Evolutionary conservation across 495 filamentous ascomycete species (phyloP).

Genomic region (Chaetomidium leptoderma): DNA sequence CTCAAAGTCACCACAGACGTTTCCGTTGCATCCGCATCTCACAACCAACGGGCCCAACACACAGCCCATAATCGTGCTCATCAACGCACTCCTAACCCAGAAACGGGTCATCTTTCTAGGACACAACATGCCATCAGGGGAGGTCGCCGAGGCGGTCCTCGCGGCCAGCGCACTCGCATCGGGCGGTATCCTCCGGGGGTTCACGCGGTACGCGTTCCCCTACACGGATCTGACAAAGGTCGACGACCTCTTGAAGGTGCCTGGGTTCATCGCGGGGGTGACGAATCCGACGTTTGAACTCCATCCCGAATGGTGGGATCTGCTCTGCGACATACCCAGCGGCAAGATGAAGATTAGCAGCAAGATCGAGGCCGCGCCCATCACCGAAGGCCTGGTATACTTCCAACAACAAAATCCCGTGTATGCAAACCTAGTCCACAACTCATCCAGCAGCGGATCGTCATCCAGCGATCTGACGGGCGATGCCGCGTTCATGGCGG

Average conservation of each 20-base stretch:
- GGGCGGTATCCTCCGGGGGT: constrained; percentile 89
- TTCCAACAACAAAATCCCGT: constrained; percentile 76
- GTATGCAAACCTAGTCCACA: constrained; percentile 46
- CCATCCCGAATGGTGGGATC: constrained; percentile 97
- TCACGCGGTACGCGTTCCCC: constrained; percentile 96
- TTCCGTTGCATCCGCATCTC: constrained; percentile 82
- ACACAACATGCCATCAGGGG: constrained; percentile 87
- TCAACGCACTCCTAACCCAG: constrained; percentile 85
- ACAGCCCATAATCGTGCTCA: constrained; percentile 71
- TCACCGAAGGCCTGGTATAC: constrained; percentile 76
- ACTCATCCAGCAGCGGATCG: constrained; percentile 34
- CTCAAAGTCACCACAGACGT: constrained; percentile 74
- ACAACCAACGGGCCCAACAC: constrained; percentile 82
- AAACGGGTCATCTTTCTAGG: constrained; percentile 95
- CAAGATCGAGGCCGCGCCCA: constrained; percentile 66
- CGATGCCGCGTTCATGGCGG: constrained; percentile 83
- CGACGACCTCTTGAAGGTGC: constrained; percentile 90
- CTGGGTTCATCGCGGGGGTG: constrained; percentile 95
- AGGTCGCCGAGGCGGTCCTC: constrained; percentile 92
- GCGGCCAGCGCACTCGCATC: constrained; percentile 90
- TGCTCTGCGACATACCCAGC: constrained; percentile 87
- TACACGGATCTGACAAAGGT: constrained; percentile 98
- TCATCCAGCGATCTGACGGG: constrained; percentile 67
- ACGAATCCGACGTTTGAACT: constrained; percentile 95
- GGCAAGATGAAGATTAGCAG: constrained; percentile 91